These are phyloP conservation scores for Lithospermum erythrorhizon DNA, from an alignment of 257 asterid genomes.

Conservation along the genomic window DNA sequence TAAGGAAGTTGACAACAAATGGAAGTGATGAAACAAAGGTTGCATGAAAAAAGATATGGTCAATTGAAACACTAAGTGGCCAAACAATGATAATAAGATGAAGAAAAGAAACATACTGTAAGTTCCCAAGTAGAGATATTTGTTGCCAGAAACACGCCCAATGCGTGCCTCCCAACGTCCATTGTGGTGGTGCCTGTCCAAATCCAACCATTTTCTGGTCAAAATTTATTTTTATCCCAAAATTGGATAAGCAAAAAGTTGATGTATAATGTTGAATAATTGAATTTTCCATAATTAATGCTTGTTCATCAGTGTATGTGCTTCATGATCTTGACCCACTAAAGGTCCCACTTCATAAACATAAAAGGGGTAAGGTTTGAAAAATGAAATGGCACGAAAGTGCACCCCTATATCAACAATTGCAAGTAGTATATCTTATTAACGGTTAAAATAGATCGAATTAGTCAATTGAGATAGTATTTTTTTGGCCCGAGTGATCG, in stretches of 20 bases:
- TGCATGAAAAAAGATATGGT: neutral
- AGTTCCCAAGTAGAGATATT: conserved; percentile 84
- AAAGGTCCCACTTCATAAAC: neutral
- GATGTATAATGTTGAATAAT: neutral
- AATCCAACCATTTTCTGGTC: conserved; percentile 2
- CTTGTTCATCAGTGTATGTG: neutral
- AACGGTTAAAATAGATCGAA: no score
- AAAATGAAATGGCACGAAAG: no score
- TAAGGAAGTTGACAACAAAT: no score
- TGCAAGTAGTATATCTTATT: no score
- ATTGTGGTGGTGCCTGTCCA: conserved; percentile 84
- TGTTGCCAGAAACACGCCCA: conserved; percentile 78
- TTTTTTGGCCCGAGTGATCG: no score
- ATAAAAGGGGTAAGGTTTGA: no score
- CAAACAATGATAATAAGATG: neutral
- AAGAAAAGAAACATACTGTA: conserved; percentile 27
- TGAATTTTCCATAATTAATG: neutral
- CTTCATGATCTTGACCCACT: neutral
- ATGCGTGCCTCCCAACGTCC: conserved; percentile 99
- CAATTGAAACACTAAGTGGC: neutral
- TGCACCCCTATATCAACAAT: no score
- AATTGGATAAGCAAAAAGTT: neutral
- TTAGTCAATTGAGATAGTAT: no score
- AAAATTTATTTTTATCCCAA: conserved; percentile 1
- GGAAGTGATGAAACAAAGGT: neutral